Evolutionary conservation across 164 flowering plant genomes (phyloP), one percentile per base, ranked within the genome.

Genomic region (Echeveria elegans): DNA sequence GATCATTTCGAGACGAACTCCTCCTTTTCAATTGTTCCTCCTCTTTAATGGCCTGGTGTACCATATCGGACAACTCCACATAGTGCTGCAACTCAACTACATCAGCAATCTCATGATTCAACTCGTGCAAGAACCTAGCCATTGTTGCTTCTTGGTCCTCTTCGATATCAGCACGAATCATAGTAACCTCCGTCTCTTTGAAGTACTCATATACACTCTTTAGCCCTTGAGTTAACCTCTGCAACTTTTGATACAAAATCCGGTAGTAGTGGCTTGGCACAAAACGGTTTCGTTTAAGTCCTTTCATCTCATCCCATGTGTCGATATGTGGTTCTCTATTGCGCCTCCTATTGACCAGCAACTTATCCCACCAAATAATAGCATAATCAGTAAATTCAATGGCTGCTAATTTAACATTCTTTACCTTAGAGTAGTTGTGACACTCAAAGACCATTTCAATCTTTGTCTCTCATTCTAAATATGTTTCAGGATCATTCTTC

Each of bases 161-260:
- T 40, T 60, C 71, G 2, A 60, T 58, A 29, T 61, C 26, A 40
- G 65, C 71, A 18, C 65, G 16, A 3, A 69, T 69, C 66, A 69
- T 59, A 18, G 63, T 19, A 0, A 69, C 47, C 47, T 69, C 71
- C 64, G 70, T 69, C 36, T 66, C 79, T 68, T 73, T 75, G 66
- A 66, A 15, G 28, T 69, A 69, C 14, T 69, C 71, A 1, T 69
- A 66, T 18, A 69, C 66, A 19, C 66, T 62, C 60, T 29, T 60
- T 16, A 26, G 47, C 2, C 74, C 74, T 62, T 71, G 69, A n/a
- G 50, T 47, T 2, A 71, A 15, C 6, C 37, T 59, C 36, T 71
- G 66, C 52, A 71, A 67, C 34, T 47, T 43, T 40, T 72, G 63
- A 21, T 38, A 53, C 53, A 72, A 56, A 19, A 29, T 67, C 43